Percentiles rank a stretch among this genome's conserved stretches.
Evolutionary conservation across 192 early-diverging fungal genomes (phyloP).

Genomic region (Podila minutissima): DNA sequence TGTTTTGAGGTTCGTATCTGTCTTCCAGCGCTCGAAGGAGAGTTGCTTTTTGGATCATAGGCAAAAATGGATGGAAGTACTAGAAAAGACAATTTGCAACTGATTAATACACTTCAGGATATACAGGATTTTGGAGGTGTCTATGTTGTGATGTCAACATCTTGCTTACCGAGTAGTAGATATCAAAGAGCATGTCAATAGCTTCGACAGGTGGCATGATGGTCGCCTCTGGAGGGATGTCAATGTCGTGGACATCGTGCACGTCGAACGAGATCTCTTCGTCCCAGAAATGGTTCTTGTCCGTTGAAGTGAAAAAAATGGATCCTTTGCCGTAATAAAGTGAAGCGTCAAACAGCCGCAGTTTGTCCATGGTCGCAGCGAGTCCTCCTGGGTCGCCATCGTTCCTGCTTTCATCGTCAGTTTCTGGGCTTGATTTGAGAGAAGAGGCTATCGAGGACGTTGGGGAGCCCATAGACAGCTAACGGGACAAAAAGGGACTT

Average conservation of each 20-base stretch:
- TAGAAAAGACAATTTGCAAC: neutral
- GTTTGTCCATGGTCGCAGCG: conserved; percentile 41
- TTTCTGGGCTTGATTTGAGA: conserved; percentile 3
- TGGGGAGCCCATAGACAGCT: conserved; percentile 1
- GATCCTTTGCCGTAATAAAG: conserved; percentile 44
- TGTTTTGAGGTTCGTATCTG: conserved; percentile 40
- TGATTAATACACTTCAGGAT: neutral
- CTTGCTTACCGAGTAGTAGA: conserved; percentile 34
- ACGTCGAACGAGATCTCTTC: conserved; percentile 49
- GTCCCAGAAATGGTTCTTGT: conserved; percentile 41
- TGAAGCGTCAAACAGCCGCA: conserved; percentile 42
- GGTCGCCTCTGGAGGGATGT: conserved; percentile 27
- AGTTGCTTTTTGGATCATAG: conserved; percentile 43
- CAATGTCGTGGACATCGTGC: conserved; percentile 25
- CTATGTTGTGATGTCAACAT: too few relatives aligned
- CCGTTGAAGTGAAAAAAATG: conserved; percentile 42
- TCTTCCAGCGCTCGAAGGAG: conserved; percentile 42
- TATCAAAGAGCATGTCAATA: conserved; percentile 42
- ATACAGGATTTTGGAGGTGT: too few relatives aligned
- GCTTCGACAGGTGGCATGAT: conserved; percentile 30
- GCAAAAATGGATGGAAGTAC: conserved; percentile 34
- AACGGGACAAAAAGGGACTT: neutral
- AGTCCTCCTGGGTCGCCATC: conserved; percentile 26
- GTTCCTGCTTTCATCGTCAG: conserved; percentile 12
- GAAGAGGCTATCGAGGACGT: conserved; percentile 11